Conservation (phyloP, 2,329 filamentous ascomycete species). For the Geosmithia morbida region DNA sequence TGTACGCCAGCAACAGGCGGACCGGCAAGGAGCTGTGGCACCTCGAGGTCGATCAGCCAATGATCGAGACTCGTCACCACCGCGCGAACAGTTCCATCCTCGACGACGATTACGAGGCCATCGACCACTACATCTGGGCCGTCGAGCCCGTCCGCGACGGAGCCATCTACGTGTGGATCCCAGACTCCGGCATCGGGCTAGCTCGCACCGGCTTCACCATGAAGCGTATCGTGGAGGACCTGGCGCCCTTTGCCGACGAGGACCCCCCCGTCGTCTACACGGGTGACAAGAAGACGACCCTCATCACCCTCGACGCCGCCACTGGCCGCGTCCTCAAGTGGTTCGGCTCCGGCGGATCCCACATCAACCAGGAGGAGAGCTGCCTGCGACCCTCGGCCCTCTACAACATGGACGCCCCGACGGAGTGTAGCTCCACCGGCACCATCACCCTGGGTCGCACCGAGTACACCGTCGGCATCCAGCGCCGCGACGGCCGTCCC, state of each 20-base stretch:
- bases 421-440: slow-evolving; percentile 63
- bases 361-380: slow-evolving; percentile 51
- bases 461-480: slow-evolving; percentile 81
- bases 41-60: slow-evolving; percentile 68
- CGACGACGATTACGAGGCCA: slow-evolving; percentile 43
- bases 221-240: slow-evolving; percentile 76
- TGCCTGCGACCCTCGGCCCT: slow-evolving; percentile 57
- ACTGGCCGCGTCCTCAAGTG: slow-evolving; percentile 72
- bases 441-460: slow-evolving; percentile 74
- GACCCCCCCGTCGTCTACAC: slow-evolving; percentile 76
- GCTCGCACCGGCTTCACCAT: slow-evolving; percentile 58
- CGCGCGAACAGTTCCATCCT: slow-evolving; percentile 50
- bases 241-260: slow-evolving; percentile 60
- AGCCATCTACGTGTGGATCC: slow-evolving; percentile 73
- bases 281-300: slow-evolving; percentile 77
- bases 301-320: slow-evolving; percentile 78
- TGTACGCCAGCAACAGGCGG: slow-evolving; percentile 80
- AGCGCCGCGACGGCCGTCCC: slow-evolving; percentile 55
- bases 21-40: slow-evolving; percentile 79
- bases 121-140: slow-evolving; percentile 88
- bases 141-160: slow-evolving; percentile 86
- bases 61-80: slow-evolving; percentile 82
- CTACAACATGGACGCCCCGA: slow-evolving; percentile 48
- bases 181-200: slow-evolving; percentile 42
- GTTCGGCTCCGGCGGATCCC: slow-evolving; percentile 61